Conservation (phyloP, 2,329 filamentous ascomycete genomes). For the Phaeosphaeriaceae sp. region DNA sequence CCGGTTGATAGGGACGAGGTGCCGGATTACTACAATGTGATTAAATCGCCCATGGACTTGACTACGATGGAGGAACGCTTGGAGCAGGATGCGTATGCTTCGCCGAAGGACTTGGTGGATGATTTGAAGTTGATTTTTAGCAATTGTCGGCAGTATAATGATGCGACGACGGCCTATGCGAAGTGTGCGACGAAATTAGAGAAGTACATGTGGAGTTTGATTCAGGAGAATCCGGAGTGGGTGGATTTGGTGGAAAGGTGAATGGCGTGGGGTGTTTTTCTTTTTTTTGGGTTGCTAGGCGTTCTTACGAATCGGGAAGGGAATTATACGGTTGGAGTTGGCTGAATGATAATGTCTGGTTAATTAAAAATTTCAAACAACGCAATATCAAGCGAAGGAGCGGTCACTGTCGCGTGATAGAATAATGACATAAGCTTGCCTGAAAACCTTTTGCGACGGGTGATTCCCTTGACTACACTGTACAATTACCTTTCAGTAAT, state of each 20-base stretch:
- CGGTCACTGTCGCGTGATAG: too few species aligned
- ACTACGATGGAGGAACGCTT: constrained; percentile 94
- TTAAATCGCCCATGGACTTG: constrained; percentile 95
- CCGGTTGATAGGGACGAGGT: constrained; percentile 96
- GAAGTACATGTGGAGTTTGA: constrained; percentile 93
- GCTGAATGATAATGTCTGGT: too few species aligned
- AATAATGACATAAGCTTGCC: too few species aligned
- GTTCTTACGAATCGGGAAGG: too few species aligned
- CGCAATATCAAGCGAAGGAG: too few species aligned
- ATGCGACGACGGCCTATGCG: constrained; percentile 89
- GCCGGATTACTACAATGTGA: constrained; percentile 95
- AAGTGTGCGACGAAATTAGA: constrained; percentile 93
- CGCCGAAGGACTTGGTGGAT: constrained; percentile 86
- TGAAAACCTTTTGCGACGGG: too few species aligned
- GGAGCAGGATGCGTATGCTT: constrained; percentile 90
- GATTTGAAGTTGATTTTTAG: constrained; percentile 89
- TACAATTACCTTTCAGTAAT: too few species aligned
- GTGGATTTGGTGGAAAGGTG: constrained; percentile 63
- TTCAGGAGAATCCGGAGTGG: constrained; percentile 92
- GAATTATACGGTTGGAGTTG: too few species aligned
- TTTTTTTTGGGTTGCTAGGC: too few species aligned
- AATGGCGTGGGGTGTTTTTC: too few species aligned
- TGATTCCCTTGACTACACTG: too few species aligned
- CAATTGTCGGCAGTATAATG: constrained; percentile 96
- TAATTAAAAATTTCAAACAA: too few species aligned